phyloP scores from a whole-genome alignment of 2,329 filamentous ascomycete genomes.

The Colletotrichum limetticola region DNA sequence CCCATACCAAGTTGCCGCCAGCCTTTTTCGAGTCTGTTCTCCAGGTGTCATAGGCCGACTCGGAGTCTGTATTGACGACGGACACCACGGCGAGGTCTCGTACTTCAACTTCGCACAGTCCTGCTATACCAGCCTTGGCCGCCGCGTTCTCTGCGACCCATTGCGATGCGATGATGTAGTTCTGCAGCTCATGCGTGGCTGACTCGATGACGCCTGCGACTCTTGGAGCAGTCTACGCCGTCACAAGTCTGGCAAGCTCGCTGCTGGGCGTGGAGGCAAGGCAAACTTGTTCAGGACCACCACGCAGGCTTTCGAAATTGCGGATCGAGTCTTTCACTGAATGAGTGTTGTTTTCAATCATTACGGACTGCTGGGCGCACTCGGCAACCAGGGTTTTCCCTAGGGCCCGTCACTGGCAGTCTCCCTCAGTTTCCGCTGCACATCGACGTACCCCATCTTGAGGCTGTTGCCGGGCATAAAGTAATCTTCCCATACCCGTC shows the following conservation, averaged over 20 bases:
- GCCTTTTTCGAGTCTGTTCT: neutral
- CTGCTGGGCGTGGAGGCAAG: conserved; percentile 7
- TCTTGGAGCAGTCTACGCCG: neutral
- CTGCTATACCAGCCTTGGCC: conserved; percentile 25
- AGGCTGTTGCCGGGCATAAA: conserved; percentile 34
- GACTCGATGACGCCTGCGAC: neutral
- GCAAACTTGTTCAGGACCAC: neutral
- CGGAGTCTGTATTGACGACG: conserved; percentile 32
- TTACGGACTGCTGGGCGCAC: conserved; percentile 39
- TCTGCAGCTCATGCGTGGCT: conserved; percentile 34
- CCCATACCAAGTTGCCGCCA: conserved; percentile 29
- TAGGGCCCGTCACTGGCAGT: conserved; percentile 8
- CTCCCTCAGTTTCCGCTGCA: conserved; percentile 7
- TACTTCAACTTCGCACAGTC: conserved; percentile 33
- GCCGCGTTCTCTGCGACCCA: conserved; percentile 36
- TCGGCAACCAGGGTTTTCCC: conserved; percentile 29
- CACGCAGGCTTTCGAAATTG: conserved; percentile 29
- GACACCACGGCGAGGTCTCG: conserved; percentile 23
- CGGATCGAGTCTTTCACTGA: conserved; percentile 15
- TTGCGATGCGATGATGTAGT: conserved; percentile 39
- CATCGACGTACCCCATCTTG: conserved; percentile 1
- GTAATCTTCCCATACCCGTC: conserved; percentile 39
- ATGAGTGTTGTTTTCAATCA: conserved; percentile 38
- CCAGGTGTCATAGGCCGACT: conserved; percentile 21
- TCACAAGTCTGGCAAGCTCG: conserved; percentile 11